phyloP scores from a whole-genome alignment of 768 basidiomycete genomes.

The Podaxis sp. region DNA sequence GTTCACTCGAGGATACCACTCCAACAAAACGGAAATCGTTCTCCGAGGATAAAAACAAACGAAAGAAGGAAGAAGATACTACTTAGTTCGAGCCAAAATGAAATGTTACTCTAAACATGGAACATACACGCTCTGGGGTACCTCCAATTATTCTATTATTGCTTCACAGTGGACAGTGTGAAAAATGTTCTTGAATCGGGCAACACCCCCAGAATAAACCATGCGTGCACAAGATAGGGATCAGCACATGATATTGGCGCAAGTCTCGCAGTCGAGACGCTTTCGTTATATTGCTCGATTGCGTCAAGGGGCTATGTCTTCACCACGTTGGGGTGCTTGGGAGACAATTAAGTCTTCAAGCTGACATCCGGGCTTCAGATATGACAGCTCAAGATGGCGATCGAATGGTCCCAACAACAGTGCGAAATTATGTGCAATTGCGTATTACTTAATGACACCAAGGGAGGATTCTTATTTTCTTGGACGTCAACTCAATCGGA shows the following conservation, averaged over 20 bases:
- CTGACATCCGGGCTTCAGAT: not conserved
- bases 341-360: no score
- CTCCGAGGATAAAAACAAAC: not conserved
- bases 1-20: not conserved
- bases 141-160: not conserved
- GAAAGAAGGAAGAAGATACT: not conserved
- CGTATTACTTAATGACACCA: not conserved
- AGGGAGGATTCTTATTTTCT: no score
- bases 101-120: not conserved
- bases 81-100: not conserved
- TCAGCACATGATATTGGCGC: not conserved
- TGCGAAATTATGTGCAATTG: not conserved
- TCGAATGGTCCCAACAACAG: no score
- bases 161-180: not conserved
- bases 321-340: no score
- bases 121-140: not conserved
- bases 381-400: not conserved
- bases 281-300: not conserved
- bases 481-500: not conserved
- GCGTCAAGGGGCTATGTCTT: not conserved
- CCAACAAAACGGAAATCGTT: not conserved
- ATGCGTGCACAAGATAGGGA: not conserved
- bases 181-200: no score
- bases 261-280: not conserved
- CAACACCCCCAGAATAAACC: not conserved